Percentiles rank a stretch among this genome's conserved stretches.
Evolutionary conservation across 257 asterid genomes (phyloP).

Genomic region (Nicotiana tabacum): DNA sequence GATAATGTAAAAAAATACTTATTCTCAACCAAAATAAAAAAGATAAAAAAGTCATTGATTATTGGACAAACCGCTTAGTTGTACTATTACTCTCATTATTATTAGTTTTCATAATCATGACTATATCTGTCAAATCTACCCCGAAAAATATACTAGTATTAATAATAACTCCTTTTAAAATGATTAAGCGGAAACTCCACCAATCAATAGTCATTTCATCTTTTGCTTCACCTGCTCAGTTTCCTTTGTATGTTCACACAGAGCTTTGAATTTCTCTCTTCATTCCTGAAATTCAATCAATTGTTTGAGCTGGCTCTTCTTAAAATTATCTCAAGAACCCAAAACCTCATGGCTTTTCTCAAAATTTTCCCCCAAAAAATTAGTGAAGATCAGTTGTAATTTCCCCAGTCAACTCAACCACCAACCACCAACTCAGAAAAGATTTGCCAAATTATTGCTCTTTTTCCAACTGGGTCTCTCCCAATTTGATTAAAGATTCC

Average conservation of each 20-base stretch:
- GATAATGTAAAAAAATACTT: too few relatives aligned
- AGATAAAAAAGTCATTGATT: too few relatives aligned
- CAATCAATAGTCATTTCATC: background rate
- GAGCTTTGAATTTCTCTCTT: background rate
- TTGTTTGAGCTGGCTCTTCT: background rate
- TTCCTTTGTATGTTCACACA: background rate
- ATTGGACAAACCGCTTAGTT: too few relatives aligned
- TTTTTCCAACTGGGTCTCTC: background rate
- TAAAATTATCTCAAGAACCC: background rate
- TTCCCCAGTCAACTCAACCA: slow-evolving; percentile 12
- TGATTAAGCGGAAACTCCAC: background rate
- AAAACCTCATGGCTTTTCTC: background rate
- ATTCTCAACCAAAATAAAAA: too few relatives aligned
- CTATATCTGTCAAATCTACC: background rate
- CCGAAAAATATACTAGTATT: too few relatives aligned
- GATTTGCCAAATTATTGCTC: background rate
- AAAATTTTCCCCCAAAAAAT: background rate
- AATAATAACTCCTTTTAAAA: background rate
- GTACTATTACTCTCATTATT: background rate
- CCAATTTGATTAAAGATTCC: background rate
- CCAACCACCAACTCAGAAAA: background rate
- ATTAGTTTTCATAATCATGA: background rate
- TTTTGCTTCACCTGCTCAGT: slow-evolving; percentile 3
- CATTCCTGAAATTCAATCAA: slow-evolving; percentile 4
- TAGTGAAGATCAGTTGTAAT: background rate